Evolutionary conservation across 176 grass and related monocot species (phyloP).

Genomic region (Thinopyrum elongatum): DNA sequence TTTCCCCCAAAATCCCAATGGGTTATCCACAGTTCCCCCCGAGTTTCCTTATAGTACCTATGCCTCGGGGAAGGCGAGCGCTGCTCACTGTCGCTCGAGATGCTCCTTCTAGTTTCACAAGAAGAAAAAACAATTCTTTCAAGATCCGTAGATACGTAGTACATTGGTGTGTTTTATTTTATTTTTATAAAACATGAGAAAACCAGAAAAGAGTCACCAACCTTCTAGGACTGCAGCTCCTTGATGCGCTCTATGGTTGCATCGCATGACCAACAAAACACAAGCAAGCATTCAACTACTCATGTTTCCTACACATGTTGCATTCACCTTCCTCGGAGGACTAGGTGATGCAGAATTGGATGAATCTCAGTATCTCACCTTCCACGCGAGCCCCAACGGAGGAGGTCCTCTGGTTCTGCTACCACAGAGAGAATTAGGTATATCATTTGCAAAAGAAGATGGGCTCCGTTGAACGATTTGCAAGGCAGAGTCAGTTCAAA

Average conservation of each 20-base stretch:
- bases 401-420: constrained; percentile 67
- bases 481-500: neutral
- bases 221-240: neutral
- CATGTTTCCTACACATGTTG: neutral
- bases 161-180: too few relatives aligned
- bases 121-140: too few relatives aligned
- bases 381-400: constrained; percentile 52
- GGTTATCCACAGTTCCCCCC: too few relatives aligned
- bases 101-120: constrained; percentile 55
- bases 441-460: neutral
- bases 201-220: neutral
- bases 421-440: constrained; percentile 19
- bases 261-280: neutral
- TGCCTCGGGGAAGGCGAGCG: constrained; percentile 50
- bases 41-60: constrained; percentile 24
- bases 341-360: constrained; percentile 83
- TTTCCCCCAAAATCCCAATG: too few relatives aligned
- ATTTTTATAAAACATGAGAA: neutral
- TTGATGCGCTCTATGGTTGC: neutral
- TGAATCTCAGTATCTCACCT: constrained; percentile 77
- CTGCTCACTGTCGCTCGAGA: constrained; percentile 70
- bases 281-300: neutral
- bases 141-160: too few relatives aligned
- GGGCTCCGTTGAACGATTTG: neutral
- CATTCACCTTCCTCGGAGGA: constrained; percentile 52